phyloP scores from a whole-genome alignment of 2,329 filamentous ascomycete species.

The Aspergillus versicolor region DNA sequence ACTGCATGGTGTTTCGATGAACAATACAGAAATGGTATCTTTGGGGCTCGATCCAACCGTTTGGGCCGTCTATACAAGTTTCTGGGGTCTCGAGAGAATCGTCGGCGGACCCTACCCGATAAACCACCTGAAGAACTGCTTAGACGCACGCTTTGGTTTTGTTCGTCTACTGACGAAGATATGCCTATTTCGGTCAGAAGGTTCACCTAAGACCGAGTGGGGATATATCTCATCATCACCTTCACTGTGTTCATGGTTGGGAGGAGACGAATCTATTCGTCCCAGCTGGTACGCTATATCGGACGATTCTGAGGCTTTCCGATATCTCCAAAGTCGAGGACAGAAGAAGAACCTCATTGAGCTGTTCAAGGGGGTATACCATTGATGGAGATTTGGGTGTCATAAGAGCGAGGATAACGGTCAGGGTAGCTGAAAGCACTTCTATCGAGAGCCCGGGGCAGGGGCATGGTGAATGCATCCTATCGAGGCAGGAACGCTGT shows the following conservation, averaged over 20 bases:
- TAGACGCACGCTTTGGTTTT: not conserved
- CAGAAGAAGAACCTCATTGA: constrained; percentile 27
- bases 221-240: constrained; percentile 12
- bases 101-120: constrained; percentile 30
- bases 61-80: constrained; percentile 14
- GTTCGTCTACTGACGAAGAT: constrained; percentile 12
- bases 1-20: constrained; percentile 16
- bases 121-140: constrained; percentile 24
- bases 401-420: not conserved
- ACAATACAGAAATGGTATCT: constrained; percentile 21
- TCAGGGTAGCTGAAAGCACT: not conserved
- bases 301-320: constrained; percentile 16
- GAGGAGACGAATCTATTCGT: not conserved
- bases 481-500: not conserved
- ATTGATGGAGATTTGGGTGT: not conserved
- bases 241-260: constrained; percentile 7
- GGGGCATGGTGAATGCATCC: not conserved
- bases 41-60: constrained; percentile 14
- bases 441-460: not conserved
- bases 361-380: not conserved
- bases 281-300: constrained; percentile 13
- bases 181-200: constrained; percentile 9
- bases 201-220: not conserved
- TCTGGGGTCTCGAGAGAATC: constrained; percentile 34
- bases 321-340: constrained; percentile 24